A percentile compares a stretch with the other conserved stretches of the same genome.
Conservation (phyloP, 331 rosid species). For the Rhamnella rubrinervis region DNA sequence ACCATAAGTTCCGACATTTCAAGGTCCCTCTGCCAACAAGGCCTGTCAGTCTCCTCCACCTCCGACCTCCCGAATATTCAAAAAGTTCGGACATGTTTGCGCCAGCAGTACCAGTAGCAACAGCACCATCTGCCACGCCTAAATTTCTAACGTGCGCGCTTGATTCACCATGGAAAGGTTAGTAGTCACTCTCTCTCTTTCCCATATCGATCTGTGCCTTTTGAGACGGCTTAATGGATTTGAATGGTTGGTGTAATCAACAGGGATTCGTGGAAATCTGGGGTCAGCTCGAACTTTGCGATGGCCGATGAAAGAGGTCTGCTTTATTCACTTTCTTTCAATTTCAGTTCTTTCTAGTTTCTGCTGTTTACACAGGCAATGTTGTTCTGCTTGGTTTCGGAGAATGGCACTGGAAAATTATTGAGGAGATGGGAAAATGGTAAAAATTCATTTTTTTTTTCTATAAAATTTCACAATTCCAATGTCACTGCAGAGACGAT, state of each 20-base stretch:
- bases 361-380: background rate
- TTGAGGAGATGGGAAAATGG: background rate
- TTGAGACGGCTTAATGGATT: slow-evolving; percentile 2
- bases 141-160: slow-evolving; percentile 15
- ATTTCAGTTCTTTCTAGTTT: background rate
- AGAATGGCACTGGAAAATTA: background rate
- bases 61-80: background rate
- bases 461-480: background rate
- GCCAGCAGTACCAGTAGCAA: background rate
- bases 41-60: background rate
- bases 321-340: background rate
- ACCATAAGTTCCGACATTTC: background rate
- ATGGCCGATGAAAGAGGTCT: slow-evolving; percentile 41
- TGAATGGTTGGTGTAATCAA: slow-evolving; percentile 9
- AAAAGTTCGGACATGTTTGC: slow-evolving; percentile 13
- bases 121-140: slow-evolving; percentile 1
- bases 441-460: background rate
- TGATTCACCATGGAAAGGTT: slow-evolving; percentile 29
- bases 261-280: slow-evolving; percentile 33
- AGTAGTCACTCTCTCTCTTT: background rate
- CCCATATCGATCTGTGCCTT: background rate
- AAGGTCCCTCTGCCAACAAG: background rate
- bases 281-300: slow-evolving; percentile 22
- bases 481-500: slow-evolving; percentile 25
- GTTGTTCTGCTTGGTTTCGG: background rate